Conservation (phyloP, 192 early-diverging fungal species). For the Coemansia sp. region DNA sequence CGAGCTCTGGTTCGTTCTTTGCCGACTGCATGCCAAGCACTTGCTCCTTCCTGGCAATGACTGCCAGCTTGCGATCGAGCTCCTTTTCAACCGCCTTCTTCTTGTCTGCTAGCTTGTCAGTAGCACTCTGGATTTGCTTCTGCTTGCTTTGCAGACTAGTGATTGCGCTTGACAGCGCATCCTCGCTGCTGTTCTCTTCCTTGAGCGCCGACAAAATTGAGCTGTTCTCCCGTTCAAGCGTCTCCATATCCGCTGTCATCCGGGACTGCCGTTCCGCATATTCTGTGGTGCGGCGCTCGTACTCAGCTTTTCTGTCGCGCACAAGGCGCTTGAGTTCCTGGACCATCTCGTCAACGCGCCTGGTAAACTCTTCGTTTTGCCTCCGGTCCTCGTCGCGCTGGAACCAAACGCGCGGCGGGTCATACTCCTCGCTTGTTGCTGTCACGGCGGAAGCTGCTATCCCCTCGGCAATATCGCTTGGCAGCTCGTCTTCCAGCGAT, state of each 20-base stretch:
- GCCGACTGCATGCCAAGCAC: conserved; percentile 55
- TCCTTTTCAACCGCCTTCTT: conserved; percentile 52
- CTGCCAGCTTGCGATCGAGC: conserved; percentile 57
- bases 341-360: conserved; percentile 49
- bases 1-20: conserved; percentile 62
- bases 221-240: conserved; percentile 43
- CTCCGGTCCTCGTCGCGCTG: conserved; percentile 48
- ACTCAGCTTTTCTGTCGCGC: conserved; percentile 33
- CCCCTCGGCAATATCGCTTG: conserved; percentile 25
- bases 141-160: conserved; percentile 49
- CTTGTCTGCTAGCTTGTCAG: conserved; percentile 34
- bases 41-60: conserved; percentile 51
- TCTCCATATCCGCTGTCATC: conserved; percentile 43
- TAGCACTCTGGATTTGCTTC: conserved; percentile 39
- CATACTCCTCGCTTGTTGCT: conserved; percentile 45
- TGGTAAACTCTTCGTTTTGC: conserved; percentile 48
- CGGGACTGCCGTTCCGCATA: conserved; percentile 28
- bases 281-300: conserved; percentile 27
- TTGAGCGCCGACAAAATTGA: conserved; percentile 50
- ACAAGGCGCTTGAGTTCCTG: conserved; percentile 49
- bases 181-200: conserved; percentile 56
- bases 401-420: conserved; percentile 54
- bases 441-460: conserved; percentile 24
- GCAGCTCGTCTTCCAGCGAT: conserved; percentile 35
- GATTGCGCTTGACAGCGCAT: conserved; percentile 44